A percentile compares a stretch with the other conserved stretches of the same genome.
Evolutionary conservation across 2,329 filamentous ascomycete genomes (phyloP).

Genomic region (Zymoseptoria brevis): DNA sequence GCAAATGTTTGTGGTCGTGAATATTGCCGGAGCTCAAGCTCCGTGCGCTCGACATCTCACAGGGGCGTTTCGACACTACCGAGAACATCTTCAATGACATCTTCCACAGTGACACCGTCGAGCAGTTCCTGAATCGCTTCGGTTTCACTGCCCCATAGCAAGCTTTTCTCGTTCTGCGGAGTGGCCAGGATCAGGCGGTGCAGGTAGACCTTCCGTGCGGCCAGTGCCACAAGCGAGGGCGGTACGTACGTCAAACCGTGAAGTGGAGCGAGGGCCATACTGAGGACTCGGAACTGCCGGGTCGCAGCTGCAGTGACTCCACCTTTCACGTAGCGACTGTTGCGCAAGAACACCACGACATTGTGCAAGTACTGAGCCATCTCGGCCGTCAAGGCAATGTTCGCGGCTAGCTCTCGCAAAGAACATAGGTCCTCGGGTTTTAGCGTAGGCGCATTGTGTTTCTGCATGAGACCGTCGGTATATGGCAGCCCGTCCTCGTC

Average conservation of each 20-base stretch:
- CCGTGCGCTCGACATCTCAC: conserved; percentile 12
- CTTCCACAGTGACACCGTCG: conserved; percentile 48
- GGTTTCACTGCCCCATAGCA: conserved; percentile 84
- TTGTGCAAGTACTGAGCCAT: conserved; percentile 80
- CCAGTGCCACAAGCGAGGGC: conserved; percentile 73
- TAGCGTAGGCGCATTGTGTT: conserved; percentile 26
- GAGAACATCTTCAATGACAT: conserved; percentile 53
- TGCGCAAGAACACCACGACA: conserved; percentile 74
- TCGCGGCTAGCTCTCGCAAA: conserved; percentile 51
- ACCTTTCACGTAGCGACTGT: conserved; percentile 74
- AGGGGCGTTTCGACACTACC: conserved; percentile 49
- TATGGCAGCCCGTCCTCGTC: conserved; percentile 65
- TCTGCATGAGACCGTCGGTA: conserved; percentile 48
- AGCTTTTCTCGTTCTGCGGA: conserved; percentile 68
- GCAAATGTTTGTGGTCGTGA: neutral
- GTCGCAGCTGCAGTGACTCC: conserved; percentile 74
- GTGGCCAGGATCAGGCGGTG: conserved; percentile 69
- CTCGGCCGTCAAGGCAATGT: conserved; percentile 63
- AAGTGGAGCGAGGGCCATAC: conserved; percentile 64
- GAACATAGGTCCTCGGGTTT: conserved; percentile 43
- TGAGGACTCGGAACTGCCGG: conserved; percentile 54
- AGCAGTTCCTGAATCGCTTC: conserved; percentile 61
- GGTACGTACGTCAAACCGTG: conserved; percentile 75
- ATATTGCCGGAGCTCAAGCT: neutral
- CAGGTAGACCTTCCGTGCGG: conserved; percentile 76